phyloP scores from a whole-genome alignment of 805 yeast genomes.

The Candida tibetensis region DNA sequence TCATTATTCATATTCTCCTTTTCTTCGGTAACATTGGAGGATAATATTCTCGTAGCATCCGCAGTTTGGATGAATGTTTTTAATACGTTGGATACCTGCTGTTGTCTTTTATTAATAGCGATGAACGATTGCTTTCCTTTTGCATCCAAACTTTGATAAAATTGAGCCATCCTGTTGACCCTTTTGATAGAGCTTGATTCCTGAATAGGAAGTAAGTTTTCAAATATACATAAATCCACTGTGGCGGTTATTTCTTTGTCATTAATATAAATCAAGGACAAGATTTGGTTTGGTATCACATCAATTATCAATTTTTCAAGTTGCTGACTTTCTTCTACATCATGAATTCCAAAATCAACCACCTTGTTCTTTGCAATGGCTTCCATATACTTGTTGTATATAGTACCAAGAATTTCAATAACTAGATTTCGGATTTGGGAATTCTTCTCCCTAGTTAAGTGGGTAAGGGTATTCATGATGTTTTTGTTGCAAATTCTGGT shows the following conservation, averaged over 20 bases:
- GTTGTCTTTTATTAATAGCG: constrained; percentile 70
- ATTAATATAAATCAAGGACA: constrained; percentile 71
- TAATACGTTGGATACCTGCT: constrained; percentile 53
- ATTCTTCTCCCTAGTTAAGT: constrained; percentile 70
- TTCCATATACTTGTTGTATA: constrained; percentile 50
- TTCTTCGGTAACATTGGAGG: constrained; percentile 12
- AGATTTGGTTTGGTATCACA: constrained; percentile 62
- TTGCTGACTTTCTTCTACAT: constrained; percentile 21
- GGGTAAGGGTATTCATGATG: constrained; percentile 54
- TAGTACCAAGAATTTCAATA: constrained; percentile 50
- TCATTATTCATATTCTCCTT: constrained; percentile 9
- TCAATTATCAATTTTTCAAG: constrained; percentile 31
- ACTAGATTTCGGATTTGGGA: constrained; percentile 60
- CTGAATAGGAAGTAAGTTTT: constrained; percentile 54
- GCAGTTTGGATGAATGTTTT: constrained; percentile 47
- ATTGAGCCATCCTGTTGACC: constrained; percentile 50
- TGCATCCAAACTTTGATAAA: constrained; percentile 49
- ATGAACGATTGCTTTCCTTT: constrained; percentile 62
- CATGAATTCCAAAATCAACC: constrained; percentile 29
- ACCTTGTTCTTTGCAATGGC: constrained; percentile 13
- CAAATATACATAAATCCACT: constrained; percentile 62
- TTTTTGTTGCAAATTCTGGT: constrained; percentile 44
- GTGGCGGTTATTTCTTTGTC: constrained; percentile 61
- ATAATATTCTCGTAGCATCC: constrained; percentile 31
- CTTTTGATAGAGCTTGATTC: constrained; percentile 45